phyloP scores from a whole-genome alignment of 352 stramenopile genomes.

The Pythium volutum region DNA sequence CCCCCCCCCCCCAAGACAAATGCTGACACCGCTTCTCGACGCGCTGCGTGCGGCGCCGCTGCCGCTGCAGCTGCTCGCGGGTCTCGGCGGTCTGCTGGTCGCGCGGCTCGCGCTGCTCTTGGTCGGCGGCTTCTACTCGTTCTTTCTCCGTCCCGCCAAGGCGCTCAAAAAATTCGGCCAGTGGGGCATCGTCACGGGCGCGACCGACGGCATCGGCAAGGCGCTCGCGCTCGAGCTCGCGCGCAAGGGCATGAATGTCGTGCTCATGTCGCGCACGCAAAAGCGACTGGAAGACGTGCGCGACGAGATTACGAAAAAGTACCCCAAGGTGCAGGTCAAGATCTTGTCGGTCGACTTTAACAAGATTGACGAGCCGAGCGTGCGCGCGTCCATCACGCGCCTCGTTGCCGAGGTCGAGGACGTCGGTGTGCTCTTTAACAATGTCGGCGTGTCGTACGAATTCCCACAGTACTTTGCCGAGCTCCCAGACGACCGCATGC shows the following conservation, averaged over 20 bases:
- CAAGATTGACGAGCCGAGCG: constrained; percentile 77
- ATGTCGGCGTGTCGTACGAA: constrained; percentile 98
- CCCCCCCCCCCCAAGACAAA: not conserved
- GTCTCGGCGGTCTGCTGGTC: constrained; percentile 47
- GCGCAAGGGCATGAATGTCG: constrained; percentile 95
- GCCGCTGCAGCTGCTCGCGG: constrained; percentile 39
- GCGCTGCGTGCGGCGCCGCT: constrained; percentile 34
- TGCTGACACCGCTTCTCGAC: constrained; percentile 30
- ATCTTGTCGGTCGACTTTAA: constrained; percentile 94
- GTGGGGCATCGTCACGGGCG: constrained; percentile 97
- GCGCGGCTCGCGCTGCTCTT: constrained; percentile 51
- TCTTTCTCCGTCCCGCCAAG: constrained; percentile 93
- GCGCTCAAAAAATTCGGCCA: constrained; percentile 94
- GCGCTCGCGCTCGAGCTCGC: constrained; percentile 93
- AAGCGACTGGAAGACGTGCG: constrained; percentile 92
- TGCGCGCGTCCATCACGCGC: constrained; percentile 49
- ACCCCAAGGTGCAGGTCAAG: constrained; percentile 85
- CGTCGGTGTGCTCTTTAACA: constrained; percentile 98
- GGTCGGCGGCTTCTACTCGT: constrained; percentile 56
- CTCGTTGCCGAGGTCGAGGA: constrained; percentile 82
- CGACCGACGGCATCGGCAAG: constrained; percentile 94
- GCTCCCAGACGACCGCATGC: constrained; percentile 91
- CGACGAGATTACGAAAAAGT: constrained; percentile 93
- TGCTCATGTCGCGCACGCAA: constrained; percentile 98
- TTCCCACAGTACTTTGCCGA: constrained; percentile 98